Base-by-base conservation (phyloP, 1,284 basidiomycete species). In the Termitomyces sp. region DNA sequence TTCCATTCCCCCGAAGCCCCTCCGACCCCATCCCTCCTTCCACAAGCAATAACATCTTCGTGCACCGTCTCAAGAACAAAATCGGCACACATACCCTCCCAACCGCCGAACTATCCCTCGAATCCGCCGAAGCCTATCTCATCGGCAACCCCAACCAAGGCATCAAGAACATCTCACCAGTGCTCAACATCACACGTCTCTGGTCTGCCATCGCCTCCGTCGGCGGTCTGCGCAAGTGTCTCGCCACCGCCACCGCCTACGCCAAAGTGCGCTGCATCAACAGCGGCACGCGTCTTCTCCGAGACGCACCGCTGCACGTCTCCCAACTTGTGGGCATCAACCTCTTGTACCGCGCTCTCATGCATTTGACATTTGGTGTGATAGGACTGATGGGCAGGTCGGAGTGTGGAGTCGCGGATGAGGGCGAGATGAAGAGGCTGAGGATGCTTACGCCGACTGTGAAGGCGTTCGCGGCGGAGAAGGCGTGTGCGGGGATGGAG, bases 31-130 rank as follows among this genome's bases (percentile, higher is more conserved):
- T 60, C 1, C 77, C 81, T 1, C 70, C 77, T 9, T 67, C 81
- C 0, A 73, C 70, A 5, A 83, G 80, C 64, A 92, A 93, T 69
- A 83, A 84, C 19, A 83, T 92, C 57, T 73, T 76, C 56, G 72
- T 89, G 2, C 88, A 92, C 66, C 76, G 89, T 2, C 74, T 92
- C 44, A 90, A 92, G 73, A 79, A 88, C 65, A 92, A 92, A 70
- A 76, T 91, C 38, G 90, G 90, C 1, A 92, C 90, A 0, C 82
- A 86, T 58, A 74, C 80, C 30, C 70, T 92, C 8, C 90, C 90
- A 0, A 92, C 90, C 0, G 90, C 88, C 0, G 90, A 92, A 68
- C 77, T 92, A 46, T 81, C 81, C 33, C 71, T 92, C 31, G 73
- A 83, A 50, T 75, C 74, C 15, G 71, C 86, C 3, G 75, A 82